phyloP scores from a whole-genome alignment of 495 filamentous ascomycete genomes.

The Pyrenopolyporus hunteri region DNA sequence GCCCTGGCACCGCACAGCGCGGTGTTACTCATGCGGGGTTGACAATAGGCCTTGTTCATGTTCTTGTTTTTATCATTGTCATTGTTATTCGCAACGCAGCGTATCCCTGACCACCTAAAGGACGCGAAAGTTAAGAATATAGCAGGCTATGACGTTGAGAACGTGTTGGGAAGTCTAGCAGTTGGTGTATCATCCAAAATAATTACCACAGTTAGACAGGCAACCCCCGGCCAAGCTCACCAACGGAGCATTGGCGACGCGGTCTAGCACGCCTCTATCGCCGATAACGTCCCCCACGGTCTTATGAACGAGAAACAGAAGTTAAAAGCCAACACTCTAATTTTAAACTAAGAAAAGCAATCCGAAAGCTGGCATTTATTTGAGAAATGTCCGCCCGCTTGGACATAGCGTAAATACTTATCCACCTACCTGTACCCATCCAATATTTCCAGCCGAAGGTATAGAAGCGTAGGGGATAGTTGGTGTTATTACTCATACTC shows the following conservation, averaged over 20 bases:
- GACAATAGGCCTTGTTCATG: constrained; percentile 18
- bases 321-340: not conserved
- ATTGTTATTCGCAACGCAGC: constrained; percentile 4
- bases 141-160: constrained; percentile 30
- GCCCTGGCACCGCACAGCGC: constrained; percentile 14
- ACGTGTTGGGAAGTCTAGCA: not conserved
- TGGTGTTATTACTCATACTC: too few relatives aligned
- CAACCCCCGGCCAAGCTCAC: not conserved
- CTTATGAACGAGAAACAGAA: constrained; percentile 25
- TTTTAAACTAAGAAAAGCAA: constrained; percentile 4
- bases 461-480: too few relatives aligned
- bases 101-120: constrained; percentile 3
- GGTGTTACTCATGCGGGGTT: constrained; percentile 31
- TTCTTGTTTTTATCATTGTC: too few relatives aligned
- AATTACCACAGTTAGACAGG: too few relatives aligned
- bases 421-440: too few relatives aligned
- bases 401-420: too few relatives aligned
- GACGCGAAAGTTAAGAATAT: not conserved
- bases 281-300: not conserved
- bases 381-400: too few relatives aligned
- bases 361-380: constrained; percentile 6
- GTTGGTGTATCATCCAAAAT: not conserved
- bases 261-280: not conserved
- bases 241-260: constrained; percentile 1
- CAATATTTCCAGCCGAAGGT: too few relatives aligned